phyloP scores from a whole-genome alignment of 2,329 filamentous ascomycete genomes.

The Ceratocystis destructans region DNA sequence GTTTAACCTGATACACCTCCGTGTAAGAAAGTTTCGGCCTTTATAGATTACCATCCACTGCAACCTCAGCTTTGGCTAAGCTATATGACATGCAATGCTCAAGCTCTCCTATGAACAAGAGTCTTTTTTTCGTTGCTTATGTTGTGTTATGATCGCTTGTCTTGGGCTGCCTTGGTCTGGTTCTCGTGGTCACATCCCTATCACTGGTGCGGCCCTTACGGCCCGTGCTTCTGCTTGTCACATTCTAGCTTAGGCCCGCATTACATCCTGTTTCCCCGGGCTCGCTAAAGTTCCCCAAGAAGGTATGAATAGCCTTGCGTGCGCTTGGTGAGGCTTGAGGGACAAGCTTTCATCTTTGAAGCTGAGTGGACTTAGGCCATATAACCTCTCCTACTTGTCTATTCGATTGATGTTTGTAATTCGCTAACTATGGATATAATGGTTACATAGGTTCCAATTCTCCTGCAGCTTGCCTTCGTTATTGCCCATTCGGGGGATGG shows the following conservation, averaged over 20 bases:
- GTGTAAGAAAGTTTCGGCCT: neutral
- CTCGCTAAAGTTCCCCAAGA: conserved; percentile 2
- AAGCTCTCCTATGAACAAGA: too few species aligned
- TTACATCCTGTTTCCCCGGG: neutral
- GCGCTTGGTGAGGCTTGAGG: neutral
- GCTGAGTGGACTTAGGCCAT: neutral
- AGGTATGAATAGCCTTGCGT: neutral
- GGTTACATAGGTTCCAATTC: neutral
- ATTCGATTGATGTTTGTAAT: neutral
- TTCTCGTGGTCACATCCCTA: neutral
- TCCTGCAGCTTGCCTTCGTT: neutral
- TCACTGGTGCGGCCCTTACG: neutral
- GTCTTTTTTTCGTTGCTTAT: too few species aligned
- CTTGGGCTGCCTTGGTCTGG: neutral
- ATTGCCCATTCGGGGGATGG: neutral
- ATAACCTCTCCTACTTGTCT: neutral
- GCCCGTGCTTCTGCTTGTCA: neutral
- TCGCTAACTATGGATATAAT: neutral
- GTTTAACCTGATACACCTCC: neutral
- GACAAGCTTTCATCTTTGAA: neutral
- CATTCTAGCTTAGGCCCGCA: neutral
- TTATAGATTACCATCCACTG: neutral
- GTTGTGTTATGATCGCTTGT: too few species aligned
- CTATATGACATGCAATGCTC: neutral
- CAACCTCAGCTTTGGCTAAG: neutral